Base-by-base conservation (phyloP, 2,329 filamentous ascomycete genomes). In the Cylindrodendrum hubeiense region DNA sequence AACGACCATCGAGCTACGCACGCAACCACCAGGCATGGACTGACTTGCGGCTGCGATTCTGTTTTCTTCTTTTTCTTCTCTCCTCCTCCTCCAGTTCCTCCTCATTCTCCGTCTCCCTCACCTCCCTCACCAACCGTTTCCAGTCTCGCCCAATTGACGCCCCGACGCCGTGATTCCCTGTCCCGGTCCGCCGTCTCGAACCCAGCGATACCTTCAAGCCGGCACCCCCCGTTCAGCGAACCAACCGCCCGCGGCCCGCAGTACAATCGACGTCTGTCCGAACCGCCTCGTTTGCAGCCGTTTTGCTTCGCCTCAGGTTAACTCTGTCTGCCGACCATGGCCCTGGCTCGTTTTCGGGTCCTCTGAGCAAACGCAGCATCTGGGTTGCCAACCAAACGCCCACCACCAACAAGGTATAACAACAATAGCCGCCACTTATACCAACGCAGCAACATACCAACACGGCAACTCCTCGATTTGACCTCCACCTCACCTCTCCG, bases 11-110 rank as follows among this genome's bases (percentile, higher is more conserved):
- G 41, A 65, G 57, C 46, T 61, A 65, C 66, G 63, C 63, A 73
- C 71, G 70, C 69, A 75, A 74, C 72, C 68, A 73, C 69, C 69
- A 77, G 69, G 67, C 74, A 74, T 74, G 72, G 72, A 74, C 68
- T 74, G 70, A 72, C 70, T 69, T 68, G 66, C 28, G 60, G 63
- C 67, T 68, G 63, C 65, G 66, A 66, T 68, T 74, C 54, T 34
- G 22, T 70, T 67, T 67, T 67, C 60, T 58, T 70, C 64, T 52
- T 56, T 57, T 64, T 63, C 68, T 60, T 63, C 53, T 51, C 34
- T 56, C 58, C 55, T 67, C 60, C 15, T 53, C 56, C 54, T 67
- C 53, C n/a, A 4, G 55, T 63, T 67, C 59, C 17, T 56, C 58
- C 57, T 67, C 56, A 21, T 54, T 53, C 59, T 68, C 57, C 54